Conservation (phyloP, 108 stramenopile genomes). For the Fragilariopsis cylindrus region DNA sequence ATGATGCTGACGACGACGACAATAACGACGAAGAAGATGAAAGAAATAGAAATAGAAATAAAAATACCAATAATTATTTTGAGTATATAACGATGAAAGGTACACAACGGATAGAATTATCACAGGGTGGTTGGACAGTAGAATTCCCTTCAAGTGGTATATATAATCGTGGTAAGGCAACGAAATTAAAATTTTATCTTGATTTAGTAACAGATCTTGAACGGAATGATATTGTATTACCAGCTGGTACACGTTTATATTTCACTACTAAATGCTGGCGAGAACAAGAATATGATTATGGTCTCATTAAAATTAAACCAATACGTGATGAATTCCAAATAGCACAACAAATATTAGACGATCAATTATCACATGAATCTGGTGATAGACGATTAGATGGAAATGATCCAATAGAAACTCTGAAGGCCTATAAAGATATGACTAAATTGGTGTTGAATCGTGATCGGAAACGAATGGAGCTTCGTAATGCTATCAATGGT, state of each 20-base stretch:
- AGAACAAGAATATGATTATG: slow-evolving; percentile 42
- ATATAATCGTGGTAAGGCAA: slow-evolving; percentile 43
- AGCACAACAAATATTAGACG: slow-evolving; percentile 47
- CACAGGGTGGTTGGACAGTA: slow-evolving; percentile 63
- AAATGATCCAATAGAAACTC: slow-evolving; percentile 48
- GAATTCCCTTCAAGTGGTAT: slow-evolving; percentile 33
- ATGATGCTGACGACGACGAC: slow-evolving; percentile 1
- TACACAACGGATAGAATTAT: slow-evolving; percentile 48
- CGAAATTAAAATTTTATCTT: slow-evolving; percentile 49
- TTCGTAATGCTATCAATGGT: background rate
- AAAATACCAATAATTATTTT: background rate
- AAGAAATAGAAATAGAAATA: background rate
- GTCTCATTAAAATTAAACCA: slow-evolving; percentile 40
- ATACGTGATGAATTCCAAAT: slow-evolving; percentile 32
- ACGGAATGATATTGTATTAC: slow-evolving; percentile 52
- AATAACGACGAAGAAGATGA: background rate
- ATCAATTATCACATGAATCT: slow-evolving; percentile 53
- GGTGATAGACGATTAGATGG: slow-evolving; percentile 81
- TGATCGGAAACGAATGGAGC: background rate
- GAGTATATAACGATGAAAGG: slow-evolving; percentile 60
- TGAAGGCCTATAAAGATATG: slow-evolving; percentile 13
- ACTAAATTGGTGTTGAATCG: background rate
- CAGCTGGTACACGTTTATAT: slow-evolving; percentile 46
- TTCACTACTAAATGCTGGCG: slow-evolving; percentile 60
- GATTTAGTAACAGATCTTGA: slow-evolving; percentile 33